Base-by-base conservation (phyloP, 2,329 filamentous ascomycete species). In the Xylaria sp. region DNA sequence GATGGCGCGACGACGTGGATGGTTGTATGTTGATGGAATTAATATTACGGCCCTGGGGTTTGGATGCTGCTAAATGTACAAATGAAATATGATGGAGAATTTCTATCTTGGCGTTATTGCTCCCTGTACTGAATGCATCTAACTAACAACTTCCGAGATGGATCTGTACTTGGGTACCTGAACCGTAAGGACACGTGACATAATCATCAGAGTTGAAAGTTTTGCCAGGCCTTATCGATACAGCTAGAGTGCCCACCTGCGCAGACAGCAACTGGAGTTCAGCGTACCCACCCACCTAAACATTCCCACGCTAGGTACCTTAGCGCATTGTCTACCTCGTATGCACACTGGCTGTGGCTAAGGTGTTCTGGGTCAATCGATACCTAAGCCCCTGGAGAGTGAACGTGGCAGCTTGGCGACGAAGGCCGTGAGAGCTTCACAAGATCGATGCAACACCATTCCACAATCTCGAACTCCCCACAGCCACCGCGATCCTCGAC, bases 341-440 rank as follows among this genome's bases (percentile, higher is more conserved):
- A 14, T 42, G 12, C 8, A 19, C 21, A 48, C 47, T 48, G 47
- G 17, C 53, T 55, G 54, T 59, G 62, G 63, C 63, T 34, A 34
- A 34, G 32, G 32, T 64, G n/a, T n/a, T 19, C 19, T n/a, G 34
- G 55, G 7, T 17, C 42, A 39, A 57, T 64, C 39, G 34, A 59
- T 36, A 36, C 34, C 12, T 27, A 14, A 19, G 9, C 61, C 64
- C 62, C 65, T 64, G 61, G 36, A 64, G 17, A 57, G 64, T 27
- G 68, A 70, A 71, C 69, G 68, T 71, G 68, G 67, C 69, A 64
- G 64, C 45, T 70, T 70, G 47, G 56, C 65, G 58, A 66, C 62
- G 21, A 58, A 50, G 34, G 50, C 65, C 50, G 51, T 55, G 63
- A 71, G 65, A 70, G 67, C 69, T 67, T 65, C 66, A 63, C 39